Conservation (phyloP, 2,329 filamentous ascomycete genomes). For the Mariannaea sp. region DNA sequence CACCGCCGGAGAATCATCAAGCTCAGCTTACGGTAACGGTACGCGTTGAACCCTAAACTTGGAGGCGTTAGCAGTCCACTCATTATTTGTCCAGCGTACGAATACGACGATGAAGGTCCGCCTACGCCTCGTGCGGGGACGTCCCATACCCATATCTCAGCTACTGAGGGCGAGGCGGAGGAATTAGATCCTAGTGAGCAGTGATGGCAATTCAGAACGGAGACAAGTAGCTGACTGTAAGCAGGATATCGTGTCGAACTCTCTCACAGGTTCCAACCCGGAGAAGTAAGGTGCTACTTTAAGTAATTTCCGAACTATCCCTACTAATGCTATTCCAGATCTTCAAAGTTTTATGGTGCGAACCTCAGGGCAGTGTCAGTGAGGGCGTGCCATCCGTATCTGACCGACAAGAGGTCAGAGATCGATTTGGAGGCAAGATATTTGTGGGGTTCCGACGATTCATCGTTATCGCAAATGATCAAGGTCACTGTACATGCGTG, state of each 20-base stretch:
- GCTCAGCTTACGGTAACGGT: slow-evolving; percentile 32
- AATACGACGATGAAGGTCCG: slow-evolving; percentile 37
- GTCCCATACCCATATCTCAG: slow-evolving; percentile 19
- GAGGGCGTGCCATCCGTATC: slow-evolving; percentile 41
- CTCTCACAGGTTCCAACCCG: slow-evolving; percentile 48
- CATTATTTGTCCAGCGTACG: slow-evolving; percentile 8
- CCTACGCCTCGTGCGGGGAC: slow-evolving; percentile 24
- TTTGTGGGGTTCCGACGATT: slow-evolving; percentile 59
- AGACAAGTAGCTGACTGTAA: slow-evolving; percentile 16
- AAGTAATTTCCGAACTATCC: neutral
- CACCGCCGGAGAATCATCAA: slow-evolving; percentile 21
- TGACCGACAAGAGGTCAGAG: slow-evolving; percentile 42
- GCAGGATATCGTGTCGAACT: slow-evolving; percentile 49
- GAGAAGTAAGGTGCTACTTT: slow-evolving; percentile 41
- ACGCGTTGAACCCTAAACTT: neutral
- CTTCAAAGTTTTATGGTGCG: slow-evolving; percentile 61
- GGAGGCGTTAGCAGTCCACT: neutral
- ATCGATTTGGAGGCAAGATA: slow-evolving; percentile 46
- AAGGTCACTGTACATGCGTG: slow-evolving; percentile 62
- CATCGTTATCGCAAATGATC: slow-evolving; percentile 56
- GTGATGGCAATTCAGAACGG: no score
- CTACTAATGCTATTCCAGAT: slow-evolving; percentile 45
- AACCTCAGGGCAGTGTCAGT: slow-evolving; percentile 50
- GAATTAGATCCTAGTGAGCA: slow-evolving; percentile 46
- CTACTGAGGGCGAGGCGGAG: slow-evolving; percentile 29